Conservation (phyloP, 768 basidiomycete genomes). For the Xanthoconium stramineum region DNA sequence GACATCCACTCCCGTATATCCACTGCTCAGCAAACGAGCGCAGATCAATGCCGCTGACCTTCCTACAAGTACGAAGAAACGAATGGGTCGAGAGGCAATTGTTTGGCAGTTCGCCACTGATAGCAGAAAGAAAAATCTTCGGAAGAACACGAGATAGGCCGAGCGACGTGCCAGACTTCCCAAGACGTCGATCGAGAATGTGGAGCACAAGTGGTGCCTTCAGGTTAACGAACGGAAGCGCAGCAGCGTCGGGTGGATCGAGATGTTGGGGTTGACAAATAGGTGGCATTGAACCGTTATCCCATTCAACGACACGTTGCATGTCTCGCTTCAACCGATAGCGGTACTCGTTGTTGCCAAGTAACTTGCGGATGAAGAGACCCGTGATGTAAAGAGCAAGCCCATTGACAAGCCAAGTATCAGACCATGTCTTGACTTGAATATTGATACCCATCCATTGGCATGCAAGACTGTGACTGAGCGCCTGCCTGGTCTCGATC, state of each 20-base stretch:
- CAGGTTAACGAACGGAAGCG: constrained; percentile 86
- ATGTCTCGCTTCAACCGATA: constrained; percentile 96
- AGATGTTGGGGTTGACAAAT: constrained; percentile 86
- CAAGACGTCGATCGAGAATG: constrained; percentile 89
- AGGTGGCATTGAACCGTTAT: constrained; percentile 86
- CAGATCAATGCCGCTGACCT: constrained; percentile 88
- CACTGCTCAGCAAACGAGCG: constrained; percentile 96
- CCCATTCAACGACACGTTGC: constrained; percentile 84
- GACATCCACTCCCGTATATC: constrained; percentile 98
- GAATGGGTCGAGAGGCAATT: constrained; percentile 86
- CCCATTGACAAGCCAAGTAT: constrained; percentile 96
- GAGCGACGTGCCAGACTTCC: constrained; percentile 92
- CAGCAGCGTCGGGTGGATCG: constrained; percentile 79
- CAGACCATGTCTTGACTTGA: constrained; percentile 87
- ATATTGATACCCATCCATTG: constrained; percentile 99
- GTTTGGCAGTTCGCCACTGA: constrained; percentile 84
- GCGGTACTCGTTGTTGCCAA: constrained; percentile 97
- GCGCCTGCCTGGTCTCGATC: constrained; percentile 80
- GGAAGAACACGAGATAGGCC: constrained; percentile 94
- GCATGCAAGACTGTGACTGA: constrained; percentile 86
- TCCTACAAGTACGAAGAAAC: constrained; percentile 89
- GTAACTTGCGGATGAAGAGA: constrained; percentile 77
- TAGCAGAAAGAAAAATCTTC: constrained; percentile 90
- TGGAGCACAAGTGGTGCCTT: constrained; percentile 96
- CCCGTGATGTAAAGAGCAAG: constrained; percentile 88